A percentile compares a stretch with the other conserved stretches of the same genome.
phyloP scores from a whole-genome alignment of 1,284 basidiomycete genomes.

The Heterobasidion parviporum region DNA sequence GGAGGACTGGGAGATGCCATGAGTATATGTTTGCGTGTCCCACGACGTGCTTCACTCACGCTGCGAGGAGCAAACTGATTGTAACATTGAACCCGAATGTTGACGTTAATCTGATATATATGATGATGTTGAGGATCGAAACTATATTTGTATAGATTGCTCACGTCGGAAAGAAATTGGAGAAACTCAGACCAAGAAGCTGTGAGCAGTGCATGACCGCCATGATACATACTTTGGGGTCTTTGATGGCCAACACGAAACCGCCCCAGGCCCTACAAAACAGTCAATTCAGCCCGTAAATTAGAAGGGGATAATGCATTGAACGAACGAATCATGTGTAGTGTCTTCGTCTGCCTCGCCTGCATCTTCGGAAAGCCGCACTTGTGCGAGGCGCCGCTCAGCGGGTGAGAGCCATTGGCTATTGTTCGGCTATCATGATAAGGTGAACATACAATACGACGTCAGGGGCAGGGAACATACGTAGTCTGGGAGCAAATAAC shows the following conservation, averaged over 20 bases:
- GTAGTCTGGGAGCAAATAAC: slow-evolving; percentile 18
- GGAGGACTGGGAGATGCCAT: slow-evolving; percentile 39
- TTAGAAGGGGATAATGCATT: background rate
- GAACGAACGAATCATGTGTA: slow-evolving; percentile 40
- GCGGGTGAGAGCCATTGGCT: slow-evolving; percentile 53
- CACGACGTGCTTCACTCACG: slow-evolving; percentile 34
- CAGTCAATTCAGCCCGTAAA: background rate
- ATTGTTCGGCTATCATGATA: slow-evolving; percentile 43
- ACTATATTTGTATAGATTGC: slow-evolving; percentile 10
- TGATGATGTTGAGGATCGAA: too few relatives aligned
- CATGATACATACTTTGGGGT: slow-evolving; percentile 55
- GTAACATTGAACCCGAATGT: slow-evolving; percentile 61
- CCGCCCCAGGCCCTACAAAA: slow-evolving; percentile 38
- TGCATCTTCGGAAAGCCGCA: slow-evolving; percentile 68
- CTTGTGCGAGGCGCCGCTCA: slow-evolving; percentile 60
- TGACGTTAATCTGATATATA: slow-evolving; percentile 37
- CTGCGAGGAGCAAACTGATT: slow-evolving; percentile 50
- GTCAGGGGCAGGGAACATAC: slow-evolving; percentile 9
- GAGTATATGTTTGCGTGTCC: background rate
- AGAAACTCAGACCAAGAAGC: slow-evolving; percentile 58
- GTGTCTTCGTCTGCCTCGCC: slow-evolving; percentile 62
- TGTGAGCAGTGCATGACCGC: slow-evolving; percentile 43
- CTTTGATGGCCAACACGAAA: slow-evolving; percentile 52
- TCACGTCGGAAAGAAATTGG: slow-evolving; percentile 69
- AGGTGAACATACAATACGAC: too few relatives aligned